Percentiles rank a stretch among this genome's conserved stretches.
Evolutionary conservation across 441 rosid species (phyloP).

Genomic region (Adansonia gregorii): DNA sequence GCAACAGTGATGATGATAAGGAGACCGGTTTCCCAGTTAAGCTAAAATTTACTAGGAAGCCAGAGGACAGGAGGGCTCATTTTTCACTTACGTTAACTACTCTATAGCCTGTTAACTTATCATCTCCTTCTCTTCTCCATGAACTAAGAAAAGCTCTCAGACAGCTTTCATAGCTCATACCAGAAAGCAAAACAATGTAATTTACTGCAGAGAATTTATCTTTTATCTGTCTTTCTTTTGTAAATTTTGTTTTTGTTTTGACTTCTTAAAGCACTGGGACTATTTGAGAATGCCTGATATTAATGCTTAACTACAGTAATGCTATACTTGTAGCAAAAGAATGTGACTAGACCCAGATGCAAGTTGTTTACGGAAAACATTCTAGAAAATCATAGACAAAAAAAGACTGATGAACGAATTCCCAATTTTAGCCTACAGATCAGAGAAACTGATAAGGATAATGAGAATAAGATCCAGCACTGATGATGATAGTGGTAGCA

Average conservation of each 20-base stretch:
- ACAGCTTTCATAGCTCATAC: neutral
- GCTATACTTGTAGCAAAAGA: neutral
- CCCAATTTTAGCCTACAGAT: neutral
- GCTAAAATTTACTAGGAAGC: neutral
- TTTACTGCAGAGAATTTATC: neutral
- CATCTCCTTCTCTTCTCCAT: neutral
- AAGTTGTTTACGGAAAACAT: neutral
- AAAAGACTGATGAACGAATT: neutral
- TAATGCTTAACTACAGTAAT: neutral
- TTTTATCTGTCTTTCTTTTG: neutral
- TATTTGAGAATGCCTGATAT: neutral
- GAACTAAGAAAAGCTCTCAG: constrained; percentile 21
- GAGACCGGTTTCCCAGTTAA: neutral
- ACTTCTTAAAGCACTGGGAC: constrained; percentile 8
- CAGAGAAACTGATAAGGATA: neutral
- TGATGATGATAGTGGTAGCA: neutral
- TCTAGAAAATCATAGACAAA: neutral
- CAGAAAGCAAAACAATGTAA: constrained; percentile 22
- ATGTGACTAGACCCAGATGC: neutral
- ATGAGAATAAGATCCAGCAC: neutral
- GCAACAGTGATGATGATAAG: neutral
- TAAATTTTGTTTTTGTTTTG: constrained; percentile 9
- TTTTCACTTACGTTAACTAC: neutral
- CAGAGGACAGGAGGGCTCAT: constrained; percentile 10
- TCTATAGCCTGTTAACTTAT: neutral